Base-by-base conservation (phyloP, 805 yeast species). In the Saccharomycopsis lassenensis region DNA sequence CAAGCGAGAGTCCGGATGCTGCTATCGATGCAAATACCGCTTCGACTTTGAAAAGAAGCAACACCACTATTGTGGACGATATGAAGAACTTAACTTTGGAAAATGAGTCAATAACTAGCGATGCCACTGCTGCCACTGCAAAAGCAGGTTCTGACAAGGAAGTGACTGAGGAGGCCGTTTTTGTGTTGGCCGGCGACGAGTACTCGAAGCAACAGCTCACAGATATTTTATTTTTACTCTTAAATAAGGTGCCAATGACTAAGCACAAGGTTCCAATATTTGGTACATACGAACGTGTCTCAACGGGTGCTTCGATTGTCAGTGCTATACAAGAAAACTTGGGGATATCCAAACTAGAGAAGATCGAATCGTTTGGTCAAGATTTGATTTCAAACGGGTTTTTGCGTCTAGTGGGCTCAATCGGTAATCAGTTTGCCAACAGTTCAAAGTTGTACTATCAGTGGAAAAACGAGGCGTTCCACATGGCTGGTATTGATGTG, bases 281-380 rank as follows among this genome's bases (percentile, higher is more conserved):
- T 26, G 87, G 86, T 10, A 69, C 76, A 2, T 80, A 79, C 51
- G 65, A 67, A 28, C 65, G 73, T 48, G 75, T 74, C 2, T 67
- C 74, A 8, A 61, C 73, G 3, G 91, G 91, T 1, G 63, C 73
- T 14, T 59, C 64, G 4, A 74, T 80, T 27, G 68, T 75, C 2
- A 64, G 65, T 33, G 77, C 82, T 80, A 50, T 78, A 12, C 65
- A 65, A 43, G 61, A 60, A 33, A 63, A 67, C 46, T 52, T 72
- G 28, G 59, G 62, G 8, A 55, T 65, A 30, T 35, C 48, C 3
- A 60, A 69, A 42, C 54, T 74, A 21, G 77, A 68, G 14, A 65
- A 63, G 43, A 81, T 83, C 7, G 95, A 84, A 56, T 48, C 48
- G 8, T 71, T 79, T 51, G 94, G 94, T 14, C 91, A 81, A 51